phyloP scores from a whole-genome alignment of 192 early-diverging fungal species.

The Thamnidium elegans region DNA sequence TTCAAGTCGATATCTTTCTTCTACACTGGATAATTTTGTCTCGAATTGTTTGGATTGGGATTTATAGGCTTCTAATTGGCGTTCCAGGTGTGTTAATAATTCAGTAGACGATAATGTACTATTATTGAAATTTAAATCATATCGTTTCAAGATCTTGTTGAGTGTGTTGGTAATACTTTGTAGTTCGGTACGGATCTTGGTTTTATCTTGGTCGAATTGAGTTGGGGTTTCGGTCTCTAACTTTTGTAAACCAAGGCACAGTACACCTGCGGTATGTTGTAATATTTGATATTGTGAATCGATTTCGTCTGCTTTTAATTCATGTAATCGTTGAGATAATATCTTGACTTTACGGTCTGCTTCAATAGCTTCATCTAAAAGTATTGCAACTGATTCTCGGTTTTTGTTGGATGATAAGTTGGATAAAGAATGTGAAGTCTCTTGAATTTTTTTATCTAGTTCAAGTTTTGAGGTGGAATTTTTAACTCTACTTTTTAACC shows the following conservation, averaged over 20 bases:
- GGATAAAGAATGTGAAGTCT: conserved; percentile 54
- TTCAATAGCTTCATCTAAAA: conserved; percentile 47
- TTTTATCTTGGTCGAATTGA: conserved; percentile 17
- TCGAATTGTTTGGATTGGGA: conserved; percentile 32
- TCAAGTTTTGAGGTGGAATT: conserved; percentile 45
- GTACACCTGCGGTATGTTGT: conserved; percentile 52
- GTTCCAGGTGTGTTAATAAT: conserved; percentile 24
- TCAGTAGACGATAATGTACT: conserved; percentile 13
- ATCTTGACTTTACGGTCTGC: conserved; percentile 54
- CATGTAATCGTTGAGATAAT: conserved; percentile 46
- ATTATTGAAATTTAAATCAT: not conserved
- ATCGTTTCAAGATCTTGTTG: conserved; percentile 26
- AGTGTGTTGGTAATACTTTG: conserved; percentile 36
- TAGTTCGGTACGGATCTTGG: conserved; percentile 29
- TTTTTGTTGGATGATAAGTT: conserved; percentile 41
- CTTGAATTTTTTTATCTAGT: conserved; percentile 57
- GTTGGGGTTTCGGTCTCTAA: conserved; percentile 25
- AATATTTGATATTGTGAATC: conserved; percentile 47
- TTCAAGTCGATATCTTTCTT: conserved; percentile 27
- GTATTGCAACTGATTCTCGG: conserved; percentile 48
- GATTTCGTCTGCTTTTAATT: conserved; percentile 44
- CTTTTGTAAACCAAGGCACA: conserved; percentile 45
- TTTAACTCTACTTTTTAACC: conserved; percentile 45
- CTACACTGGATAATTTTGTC: conserved; percentile 35
- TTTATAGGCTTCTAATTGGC: conserved; percentile 31